Percentiles rank a stretch among this genome's conserved stretches.
phyloP scores from a whole-genome alignment of 106 monocot species.

The Platanthera guangdongensis region DNA sequence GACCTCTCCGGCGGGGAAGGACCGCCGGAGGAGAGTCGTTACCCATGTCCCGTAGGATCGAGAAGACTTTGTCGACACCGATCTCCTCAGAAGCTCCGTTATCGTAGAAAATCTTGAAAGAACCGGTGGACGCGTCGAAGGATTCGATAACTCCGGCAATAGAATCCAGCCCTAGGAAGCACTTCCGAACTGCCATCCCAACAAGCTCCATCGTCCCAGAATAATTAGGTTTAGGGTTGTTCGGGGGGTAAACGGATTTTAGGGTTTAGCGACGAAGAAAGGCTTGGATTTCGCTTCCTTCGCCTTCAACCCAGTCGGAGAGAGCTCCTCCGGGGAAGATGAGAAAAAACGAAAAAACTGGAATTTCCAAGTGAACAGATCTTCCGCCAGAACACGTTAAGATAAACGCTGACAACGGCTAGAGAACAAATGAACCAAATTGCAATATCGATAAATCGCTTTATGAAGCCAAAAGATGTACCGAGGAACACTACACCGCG shows the following conservation, averaged over 20 bases:
- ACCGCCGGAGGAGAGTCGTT: neutral
- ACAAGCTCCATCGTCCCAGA: conserved; percentile 38
- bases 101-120: conserved; percentile 38
- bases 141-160: conserved; percentile 51
- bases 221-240: neutral
- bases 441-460: no score
- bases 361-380: neutral
- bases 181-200: conserved; percentile 38
- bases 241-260: neutral
- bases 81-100: conserved; percentile 59
- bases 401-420: neutral
- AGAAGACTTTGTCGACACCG: conserved; percentile 30
- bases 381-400: conserved; percentile 3
- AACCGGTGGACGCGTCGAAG: conserved; percentile 38
- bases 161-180: conserved; percentile 37
- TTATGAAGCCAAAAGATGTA: no score
- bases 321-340: neutral
- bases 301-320: neutral
- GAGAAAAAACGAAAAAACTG: neutral
- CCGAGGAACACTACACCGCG: no score
- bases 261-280: conserved; percentile 11
- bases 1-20: conserved; percentile 1
- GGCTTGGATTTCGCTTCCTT: neutral
- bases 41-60: conserved; percentile 32
- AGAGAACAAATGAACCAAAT: no score